phyloP scores from a whole-genome alignment of 75 land plant genomes.

The Ceratopteris richardii region DNA sequence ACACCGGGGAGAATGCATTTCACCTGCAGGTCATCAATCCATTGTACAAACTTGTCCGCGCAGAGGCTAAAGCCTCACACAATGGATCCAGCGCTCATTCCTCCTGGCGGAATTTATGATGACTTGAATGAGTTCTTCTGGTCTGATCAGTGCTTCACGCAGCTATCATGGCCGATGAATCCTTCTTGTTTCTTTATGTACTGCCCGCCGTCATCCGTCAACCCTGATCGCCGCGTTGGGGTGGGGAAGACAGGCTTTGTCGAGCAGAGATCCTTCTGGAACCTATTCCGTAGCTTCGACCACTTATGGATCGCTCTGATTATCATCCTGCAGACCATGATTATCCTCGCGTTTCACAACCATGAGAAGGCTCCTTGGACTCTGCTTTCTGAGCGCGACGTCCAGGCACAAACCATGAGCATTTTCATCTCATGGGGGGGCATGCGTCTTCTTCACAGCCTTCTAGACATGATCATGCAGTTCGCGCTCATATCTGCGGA shows the following conservation, averaged over 20 bases:
- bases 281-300: slow-evolving; percentile 73
- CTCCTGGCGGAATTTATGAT: slow-evolving; percentile 89
- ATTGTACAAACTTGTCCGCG: slow-evolving; percentile 42
- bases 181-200: slow-evolving; percentile 40
- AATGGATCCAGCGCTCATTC: slow-evolving; percentile 64
- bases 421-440: slow-evolving; percentile 75
- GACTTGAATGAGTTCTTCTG: slow-evolving; percentile 90
- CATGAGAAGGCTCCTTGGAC: slow-evolving; percentile 42
- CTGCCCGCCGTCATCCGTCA: slow-evolving; percentile 4
- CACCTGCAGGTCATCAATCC: slow-evolving; percentile 53
- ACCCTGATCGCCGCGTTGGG: too few relatives aligned
- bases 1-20: slow-evolving; percentile 49
- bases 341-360: slow-evolving; percentile 41
- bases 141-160: slow-evolving; percentile 42
- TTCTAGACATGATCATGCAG: slow-evolving; percentile 59
- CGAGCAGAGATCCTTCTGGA: slow-evolving; percentile 86
- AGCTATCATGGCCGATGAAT: slow-evolving; percentile 60
- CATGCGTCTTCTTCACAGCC: slow-evolving; percentile 60
- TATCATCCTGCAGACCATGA: slow-evolving; percentile 47
- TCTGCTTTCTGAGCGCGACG: slow-evolving; percentile 19
- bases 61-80: slow-evolving; percentile 43
- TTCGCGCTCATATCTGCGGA: slow-evolving; percentile 60
- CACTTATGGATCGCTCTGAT: slow-evolving; percentile 68
- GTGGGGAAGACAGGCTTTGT: slow-evolving; percentile 79
- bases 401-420: slow-evolving; percentile 42